phyloP scores from a whole-genome alignment of 768 basidiomycete genomes.

The Auricularia sp. region DNA sequence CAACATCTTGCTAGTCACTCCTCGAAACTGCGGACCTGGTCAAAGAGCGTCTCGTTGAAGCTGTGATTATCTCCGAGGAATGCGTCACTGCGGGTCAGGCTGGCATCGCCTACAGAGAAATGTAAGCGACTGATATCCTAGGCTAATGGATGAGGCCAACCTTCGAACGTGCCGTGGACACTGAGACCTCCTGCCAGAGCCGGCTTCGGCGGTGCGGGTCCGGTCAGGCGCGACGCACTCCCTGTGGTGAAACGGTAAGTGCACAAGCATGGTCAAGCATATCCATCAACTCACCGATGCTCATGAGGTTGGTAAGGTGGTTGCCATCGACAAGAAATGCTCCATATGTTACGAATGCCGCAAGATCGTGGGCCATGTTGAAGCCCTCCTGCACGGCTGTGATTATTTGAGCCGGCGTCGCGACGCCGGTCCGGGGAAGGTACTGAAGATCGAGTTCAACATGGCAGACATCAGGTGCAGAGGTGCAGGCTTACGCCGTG shows the following conservation, averaged over 20 bases:
- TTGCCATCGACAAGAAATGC: constrained; percentile 7
- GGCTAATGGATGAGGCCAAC: not conserved
- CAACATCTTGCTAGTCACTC: too few relatives aligned
- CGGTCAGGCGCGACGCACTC: not conserved
- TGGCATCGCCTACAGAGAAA: constrained; percentile 3
- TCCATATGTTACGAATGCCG: constrained; percentile 2
- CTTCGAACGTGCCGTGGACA: constrained; percentile 7
- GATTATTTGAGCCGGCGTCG: constrained; percentile 4
- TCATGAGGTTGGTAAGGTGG: constrained; percentile 6
- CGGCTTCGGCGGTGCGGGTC: not conserved
- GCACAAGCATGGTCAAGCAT: not conserved
- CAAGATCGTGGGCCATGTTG: constrained; percentile 8
- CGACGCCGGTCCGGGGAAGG: constrained; percentile 6
- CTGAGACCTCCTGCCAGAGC: constrained; percentile 4
- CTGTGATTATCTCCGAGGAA: constrained; percentile 7
- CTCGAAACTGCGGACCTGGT: constrained; percentile 1
- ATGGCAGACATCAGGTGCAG: not conserved
- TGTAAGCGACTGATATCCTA: not conserved
- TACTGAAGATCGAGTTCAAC: not conserved
- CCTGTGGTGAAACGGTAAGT: not conserved
- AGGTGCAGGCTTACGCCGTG: constrained; percentile 4
- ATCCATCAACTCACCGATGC: constrained; percentile 1
- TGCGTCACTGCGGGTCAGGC: constrained; percentile 7
- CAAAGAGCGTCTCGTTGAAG: constrained; percentile 8
- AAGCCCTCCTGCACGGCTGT: constrained; percentile 8